Conservation (phyloP, 164 flowering plant genomes). For the Litsea cubeba region DNA sequence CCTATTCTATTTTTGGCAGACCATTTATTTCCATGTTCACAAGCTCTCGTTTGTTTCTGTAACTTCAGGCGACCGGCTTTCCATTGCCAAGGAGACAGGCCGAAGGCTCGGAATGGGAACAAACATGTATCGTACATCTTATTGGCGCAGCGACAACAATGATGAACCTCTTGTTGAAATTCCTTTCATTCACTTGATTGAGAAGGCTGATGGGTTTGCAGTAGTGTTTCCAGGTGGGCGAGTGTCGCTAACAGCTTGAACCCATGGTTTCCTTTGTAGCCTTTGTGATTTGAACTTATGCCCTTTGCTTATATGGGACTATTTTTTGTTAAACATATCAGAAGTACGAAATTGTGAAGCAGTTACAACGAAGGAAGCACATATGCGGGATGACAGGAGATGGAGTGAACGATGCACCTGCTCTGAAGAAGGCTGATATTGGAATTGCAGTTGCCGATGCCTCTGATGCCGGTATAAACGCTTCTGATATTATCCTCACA, state of each 20-base stretch:
- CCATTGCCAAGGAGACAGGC: constrained; percentile 40
- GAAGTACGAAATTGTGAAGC: too few species aligned
- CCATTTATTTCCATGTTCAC: too few species aligned
- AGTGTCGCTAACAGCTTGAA: neutral
- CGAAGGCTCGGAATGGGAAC: constrained; percentile 46
- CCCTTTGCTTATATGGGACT: neutral
- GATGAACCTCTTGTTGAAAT: constrained; percentile 31
- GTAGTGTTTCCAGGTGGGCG: constrained; percentile 33
- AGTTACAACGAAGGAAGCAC: too few species aligned
- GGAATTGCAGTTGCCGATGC: too few species aligned
- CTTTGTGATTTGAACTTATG: neutral
- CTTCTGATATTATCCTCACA: too few species aligned
- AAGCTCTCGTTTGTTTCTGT: neutral
- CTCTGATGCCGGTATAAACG: too few species aligned
- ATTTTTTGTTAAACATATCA: too few species aligned
- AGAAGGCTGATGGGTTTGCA: constrained; percentile 43
- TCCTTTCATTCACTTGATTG: constrained; percentile 37
- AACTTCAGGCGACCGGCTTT: constrained; percentile 33
- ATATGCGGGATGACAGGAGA: too few species aligned
- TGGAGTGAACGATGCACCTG: too few species aligned
- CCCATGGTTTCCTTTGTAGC: neutral
- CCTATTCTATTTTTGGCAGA: neutral
- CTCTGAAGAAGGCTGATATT: too few species aligned
- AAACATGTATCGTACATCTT: constrained; percentile 39
- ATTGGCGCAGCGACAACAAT: constrained; percentile 27